These are phyloP conservation scores for Euphorbia tirucalli DNA, from an alignment of 345 rosid species.

Conservation along the genomic window DNA sequence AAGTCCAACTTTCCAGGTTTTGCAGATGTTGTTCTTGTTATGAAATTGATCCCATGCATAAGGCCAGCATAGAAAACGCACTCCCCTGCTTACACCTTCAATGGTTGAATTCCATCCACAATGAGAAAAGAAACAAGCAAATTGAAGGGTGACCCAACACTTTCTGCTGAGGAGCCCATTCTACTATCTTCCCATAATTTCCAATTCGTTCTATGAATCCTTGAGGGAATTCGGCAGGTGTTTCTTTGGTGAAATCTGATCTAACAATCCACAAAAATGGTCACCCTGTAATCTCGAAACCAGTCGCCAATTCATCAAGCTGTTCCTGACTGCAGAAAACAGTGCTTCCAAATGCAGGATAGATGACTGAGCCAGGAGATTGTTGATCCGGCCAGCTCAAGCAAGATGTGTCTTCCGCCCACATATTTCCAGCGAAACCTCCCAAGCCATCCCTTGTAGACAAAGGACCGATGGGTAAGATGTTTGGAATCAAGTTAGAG, in stretches of 20 bases:
- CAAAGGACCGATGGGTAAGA: slow-evolving; percentile 39
- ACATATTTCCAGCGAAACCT: slow-evolving; percentile 20
- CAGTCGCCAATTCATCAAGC: slow-evolving; percentile 37
- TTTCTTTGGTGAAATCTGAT: slow-evolving; percentile 7
- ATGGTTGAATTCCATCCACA: slow-evolving; percentile 10
- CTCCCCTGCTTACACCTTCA: slow-evolving; percentile 33
- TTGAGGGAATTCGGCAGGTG: slow-evolving; percentile 7
- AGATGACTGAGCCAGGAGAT: slow-evolving; percentile 34
- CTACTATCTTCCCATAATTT: slow-evolving; percentile 7
- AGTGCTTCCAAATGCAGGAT: slow-evolving; percentile 48
- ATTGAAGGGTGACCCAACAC: background rate
- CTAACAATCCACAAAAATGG: slow-evolving; percentile 24
- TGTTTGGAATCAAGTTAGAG: slow-evolving; percentile 18
- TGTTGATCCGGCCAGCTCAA: slow-evolving; percentile 46
- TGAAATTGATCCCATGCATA: slow-evolving; percentile 29
- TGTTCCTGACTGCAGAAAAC: slow-evolving; percentile 24
- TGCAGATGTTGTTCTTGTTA: slow-evolving; percentile 33
- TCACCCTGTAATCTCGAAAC: slow-evolving; percentile 24
- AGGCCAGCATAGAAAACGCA: slow-evolving; percentile 45
- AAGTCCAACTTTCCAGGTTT: slow-evolving; percentile 30
- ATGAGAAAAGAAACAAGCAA: background rate
- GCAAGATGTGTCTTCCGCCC: slow-evolving; percentile 36
- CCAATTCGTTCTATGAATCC: slow-evolving; percentile 27
- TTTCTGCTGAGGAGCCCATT: background rate
- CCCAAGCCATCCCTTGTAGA: background rate